Percentiles rank a stretch among this genome's conserved stretches.
Evolutionary conservation across 805 yeast genomes (phyloP).

Genomic region (Schwanniomyces vanrijiae): DNA sequence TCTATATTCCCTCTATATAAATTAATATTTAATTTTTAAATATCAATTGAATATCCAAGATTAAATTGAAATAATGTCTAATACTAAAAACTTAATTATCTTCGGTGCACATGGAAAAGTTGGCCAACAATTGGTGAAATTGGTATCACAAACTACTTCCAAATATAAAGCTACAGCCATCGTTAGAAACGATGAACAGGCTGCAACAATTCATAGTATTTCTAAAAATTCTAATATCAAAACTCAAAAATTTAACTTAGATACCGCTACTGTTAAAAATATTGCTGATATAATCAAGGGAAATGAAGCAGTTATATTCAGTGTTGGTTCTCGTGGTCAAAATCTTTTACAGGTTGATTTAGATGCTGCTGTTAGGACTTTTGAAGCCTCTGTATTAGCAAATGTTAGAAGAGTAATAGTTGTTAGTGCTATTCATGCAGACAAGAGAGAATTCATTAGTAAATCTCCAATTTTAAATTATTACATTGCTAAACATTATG

Average conservation of each 20-base stretch:
- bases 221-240: constrained; percentile 30
- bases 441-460: constrained; percentile 48
- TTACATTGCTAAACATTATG: constrained; percentile 61
- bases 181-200: constrained; percentile 50
- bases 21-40: background rate
- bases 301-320: constrained; percentile 55
- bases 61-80: background rate
- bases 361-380: constrained; percentile 58
- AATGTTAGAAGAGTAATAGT: constrained; percentile 47
- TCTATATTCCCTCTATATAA: background rate
- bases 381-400: constrained; percentile 52
- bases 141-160: constrained; percentile 21
- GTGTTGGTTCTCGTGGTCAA: constrained; percentile 65
- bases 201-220: constrained; percentile 32
- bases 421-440: constrained; percentile 57
- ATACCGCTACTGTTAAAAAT: constrained; percentile 30
- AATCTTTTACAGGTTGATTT: constrained; percentile 55
- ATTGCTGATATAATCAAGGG: constrained; percentile 43
- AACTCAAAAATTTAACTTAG: constrained; percentile 39
- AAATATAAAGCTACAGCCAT: constrained; percentile 33
- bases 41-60: background rate
- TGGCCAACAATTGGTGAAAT: constrained; percentile 47
- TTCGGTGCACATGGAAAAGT: constrained; percentile 66
- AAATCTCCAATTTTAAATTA: constrained; percentile 40
- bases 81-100: constrained; percentile 20